Conservation (phyloP, 2,329 filamentous ascomycete species). For the Fusarium sp. region DNA sequence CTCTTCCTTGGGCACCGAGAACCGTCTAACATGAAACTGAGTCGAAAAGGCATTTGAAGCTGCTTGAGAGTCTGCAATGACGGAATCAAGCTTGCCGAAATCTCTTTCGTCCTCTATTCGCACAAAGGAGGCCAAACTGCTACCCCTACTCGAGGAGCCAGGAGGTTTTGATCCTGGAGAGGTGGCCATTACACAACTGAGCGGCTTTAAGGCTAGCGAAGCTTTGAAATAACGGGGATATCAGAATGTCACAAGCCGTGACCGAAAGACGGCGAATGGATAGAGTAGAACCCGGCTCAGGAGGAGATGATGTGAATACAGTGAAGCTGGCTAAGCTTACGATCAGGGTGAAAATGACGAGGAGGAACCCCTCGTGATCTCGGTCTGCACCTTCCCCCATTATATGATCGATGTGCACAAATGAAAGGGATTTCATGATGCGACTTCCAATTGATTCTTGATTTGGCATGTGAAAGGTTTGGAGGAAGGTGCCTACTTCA, state of each 20-base stretch:
- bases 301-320: neutral
- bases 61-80: slow-evolving; percentile 29
- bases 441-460: neutral
- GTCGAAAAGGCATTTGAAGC: neutral
- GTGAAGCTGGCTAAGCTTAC: neutral
- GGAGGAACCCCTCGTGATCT: neutral
- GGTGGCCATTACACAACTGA: slow-evolving; percentile 11
- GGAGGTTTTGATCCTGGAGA: slow-evolving; percentile 2
- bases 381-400: neutral
- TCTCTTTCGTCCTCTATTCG: slow-evolving; percentile 26
- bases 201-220: neutral
- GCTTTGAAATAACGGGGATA: neutral
- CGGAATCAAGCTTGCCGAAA: slow-evolving; percentile 19
- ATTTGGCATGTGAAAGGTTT: neutral
- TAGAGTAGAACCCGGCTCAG: neutral
- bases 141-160: slow-evolving; percentile 3
- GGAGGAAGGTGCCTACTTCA: neutral
- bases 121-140: slow-evolving; percentile 21
- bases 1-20: slow-evolving; percentile 35
- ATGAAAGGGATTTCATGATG: neutral
- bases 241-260: neutral
- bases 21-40: slow-evolving; percentile 22
- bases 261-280: neutral
- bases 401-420: no score
- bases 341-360: neutral